Evolutionary conservation across 306 rosid genomes (phyloP), one percentile per base, ranked within the genome.

Genomic region (Amphicarpaea edgeworthii): DNA sequence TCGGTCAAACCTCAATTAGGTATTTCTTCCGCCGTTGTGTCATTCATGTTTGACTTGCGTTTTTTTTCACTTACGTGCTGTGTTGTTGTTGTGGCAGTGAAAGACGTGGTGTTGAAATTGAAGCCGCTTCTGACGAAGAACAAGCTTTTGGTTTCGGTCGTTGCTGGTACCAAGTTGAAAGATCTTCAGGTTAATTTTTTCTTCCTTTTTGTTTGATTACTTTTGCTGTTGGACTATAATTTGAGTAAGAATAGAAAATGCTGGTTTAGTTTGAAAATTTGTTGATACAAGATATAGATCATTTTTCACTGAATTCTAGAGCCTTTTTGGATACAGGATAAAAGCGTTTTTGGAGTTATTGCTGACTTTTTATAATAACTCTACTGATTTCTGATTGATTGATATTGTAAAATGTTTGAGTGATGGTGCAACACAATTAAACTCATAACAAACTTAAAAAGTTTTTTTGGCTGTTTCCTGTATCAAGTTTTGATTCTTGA

Each of bases 1-100:
- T 87, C 99, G 16, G 96, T 95, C 59, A 95, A 96, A 60, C 99
- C 98, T 83, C 99, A 90, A 87, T 86, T 85, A 65, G 89, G 98
- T 92, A 85, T 55, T 69, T 28, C 4, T 69, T 55, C 11, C 19
- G 7, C 19, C 60, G 4, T 12, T 9, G 11, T 8, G 47, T 12
- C 50, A 1, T 38, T 38, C 50, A 1, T 38, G 30, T 19, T 64
- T 8, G 16, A 21, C 23, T 10, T 40, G 68, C 50, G 19, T 66
- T 76, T 64, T 59, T 12, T 37, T n/a, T n/a, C n/a, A n/a, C 26
- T 51, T 26, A 20, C 6, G 54, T 23, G 4, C 19, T 45, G 7
- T 84, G 58, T 60, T 37, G 38, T 11, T 54, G 34, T 42, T 75
- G 40, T 50, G 83, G 85, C 92, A 96, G 97, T 83, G 71, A 90